Conservation (phyloP, 257 asterid genomes). For the Petunia axillaris region DNA sequence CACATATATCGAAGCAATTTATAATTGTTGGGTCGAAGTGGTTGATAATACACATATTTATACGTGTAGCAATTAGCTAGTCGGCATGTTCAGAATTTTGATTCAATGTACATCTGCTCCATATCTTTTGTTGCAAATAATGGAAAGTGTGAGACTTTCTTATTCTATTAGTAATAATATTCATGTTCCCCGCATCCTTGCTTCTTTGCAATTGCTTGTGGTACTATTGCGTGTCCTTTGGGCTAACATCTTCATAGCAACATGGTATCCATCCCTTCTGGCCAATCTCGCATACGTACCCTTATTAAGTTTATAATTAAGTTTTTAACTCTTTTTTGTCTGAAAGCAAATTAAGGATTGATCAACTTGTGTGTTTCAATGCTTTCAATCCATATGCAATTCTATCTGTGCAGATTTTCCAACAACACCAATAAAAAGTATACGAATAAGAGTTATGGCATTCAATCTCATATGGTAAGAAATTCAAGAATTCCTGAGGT, state of each 20-base stretch:
- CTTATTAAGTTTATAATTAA: neutral
- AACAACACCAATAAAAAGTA: no score
- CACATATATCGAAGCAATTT: neutral
- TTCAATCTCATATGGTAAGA: no score
- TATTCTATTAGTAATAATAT: neutral
- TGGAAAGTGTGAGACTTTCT: neutral
- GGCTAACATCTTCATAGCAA: neutral
- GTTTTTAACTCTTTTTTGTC: no score
- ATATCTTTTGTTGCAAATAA: neutral
- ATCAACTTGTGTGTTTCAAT: no score
- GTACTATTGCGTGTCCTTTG: neutral
- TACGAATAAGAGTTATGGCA: no score
- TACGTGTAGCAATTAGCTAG: neutral
- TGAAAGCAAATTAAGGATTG: no score
- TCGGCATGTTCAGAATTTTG: neutral
- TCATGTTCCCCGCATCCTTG: neutral
- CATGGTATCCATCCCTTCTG: neutral
- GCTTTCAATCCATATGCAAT: no score
- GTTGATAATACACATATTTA: neutral
- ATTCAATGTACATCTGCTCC: conserved; percentile 18
- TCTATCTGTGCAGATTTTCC: no score
- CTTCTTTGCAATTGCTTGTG: neutral
- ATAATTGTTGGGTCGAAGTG: neutral
- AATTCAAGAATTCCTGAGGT: no score
- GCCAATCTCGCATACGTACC: neutral